Conservation (phyloP, 1,284 basidiomycete genomes). For the Trametes polyzona region DNA sequence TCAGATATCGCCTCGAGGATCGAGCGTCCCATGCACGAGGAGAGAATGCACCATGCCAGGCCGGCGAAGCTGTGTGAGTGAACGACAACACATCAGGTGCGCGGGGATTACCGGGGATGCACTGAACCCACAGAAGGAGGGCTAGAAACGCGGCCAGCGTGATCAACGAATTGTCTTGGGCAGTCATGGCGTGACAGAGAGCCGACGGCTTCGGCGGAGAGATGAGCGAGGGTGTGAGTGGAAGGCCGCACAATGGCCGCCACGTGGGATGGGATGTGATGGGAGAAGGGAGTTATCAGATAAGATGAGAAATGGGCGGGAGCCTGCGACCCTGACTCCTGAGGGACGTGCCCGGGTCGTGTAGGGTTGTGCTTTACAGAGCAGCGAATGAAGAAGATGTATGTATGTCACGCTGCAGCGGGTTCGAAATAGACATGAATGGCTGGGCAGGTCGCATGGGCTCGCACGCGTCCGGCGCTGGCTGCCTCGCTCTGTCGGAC, state of each 20-base stretch:
- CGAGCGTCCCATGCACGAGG: constrained; percentile 63
- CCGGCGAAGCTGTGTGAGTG: constrained; percentile 48
- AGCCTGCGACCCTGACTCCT: constrained; percentile 8
- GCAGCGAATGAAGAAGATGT: background rate
- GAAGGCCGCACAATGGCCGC: background rate
- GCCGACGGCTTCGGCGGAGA: constrained; percentile 1
- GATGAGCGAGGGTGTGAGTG: constrained; percentile 1
- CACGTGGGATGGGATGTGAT: constrained; percentile 18
- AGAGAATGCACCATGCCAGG: constrained; percentile 65
- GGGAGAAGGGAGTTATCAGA: constrained; percentile 16
- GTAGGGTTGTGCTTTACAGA: background rate
- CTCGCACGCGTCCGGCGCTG: background rate
- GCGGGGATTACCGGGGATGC: too few species aligned
- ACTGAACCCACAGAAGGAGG: constrained; percentile 51
- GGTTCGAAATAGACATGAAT: background rate
- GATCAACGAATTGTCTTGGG: constrained; percentile 25
- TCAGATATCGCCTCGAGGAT: constrained; percentile 46
- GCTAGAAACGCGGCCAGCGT: constrained; percentile 41
- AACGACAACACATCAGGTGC: too few species aligned
- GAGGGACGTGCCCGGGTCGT: constrained; percentile 3
- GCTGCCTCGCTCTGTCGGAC: constrained; percentile 9
- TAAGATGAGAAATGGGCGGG: constrained; percentile 23
- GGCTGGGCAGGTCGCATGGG: background rate
- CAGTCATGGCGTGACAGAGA: constrained; percentile 19
- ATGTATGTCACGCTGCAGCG: background rate